Conservation (phyloP, 257 asterid species). For the Scutellaria minor region DNA sequence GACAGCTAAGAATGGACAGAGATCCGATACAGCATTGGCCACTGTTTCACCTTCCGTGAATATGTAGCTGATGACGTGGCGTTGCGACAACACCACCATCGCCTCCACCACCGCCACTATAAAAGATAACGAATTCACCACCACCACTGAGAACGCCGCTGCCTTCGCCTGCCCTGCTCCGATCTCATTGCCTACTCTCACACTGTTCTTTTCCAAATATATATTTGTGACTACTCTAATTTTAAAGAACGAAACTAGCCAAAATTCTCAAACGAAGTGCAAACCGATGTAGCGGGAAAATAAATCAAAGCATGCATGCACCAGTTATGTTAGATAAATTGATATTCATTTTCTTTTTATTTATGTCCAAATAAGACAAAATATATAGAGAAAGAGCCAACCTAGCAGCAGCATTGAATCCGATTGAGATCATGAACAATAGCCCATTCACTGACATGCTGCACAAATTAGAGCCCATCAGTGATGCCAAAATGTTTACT, state of each 20-base stretch:
- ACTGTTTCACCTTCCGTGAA: conserved; percentile 62
- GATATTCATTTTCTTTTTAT: no score
- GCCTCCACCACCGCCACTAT: conserved; percentile 47
- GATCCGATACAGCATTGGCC: conserved; percentile 66
- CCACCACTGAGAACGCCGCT: conserved; percentile 54
- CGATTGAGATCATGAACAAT: conserved; percentile 54
- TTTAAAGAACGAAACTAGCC: no score
- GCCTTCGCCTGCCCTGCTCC: conserved; percentile 65
- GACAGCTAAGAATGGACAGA: conserved; percentile 59
- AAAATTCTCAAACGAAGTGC: no score
- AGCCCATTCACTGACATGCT: conserved; percentile 58
- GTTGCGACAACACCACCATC: conserved; percentile 38
- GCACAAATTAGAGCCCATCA: not conserved
- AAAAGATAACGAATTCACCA: conserved; percentile 51
- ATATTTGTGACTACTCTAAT: no score
- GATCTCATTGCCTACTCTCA: conserved; percentile 66
- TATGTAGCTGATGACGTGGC: conserved; percentile 57
- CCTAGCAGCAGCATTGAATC: conserved; percentile 75
- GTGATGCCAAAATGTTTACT: no score
- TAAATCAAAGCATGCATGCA: no score
- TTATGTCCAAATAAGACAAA: not conserved
- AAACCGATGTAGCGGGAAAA: no score
- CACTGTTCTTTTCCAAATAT: conserved; percentile 38
- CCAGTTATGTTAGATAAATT: no score
- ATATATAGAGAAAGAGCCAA: not conserved